Evolutionary conservation across 2,329 filamentous ascomycete species (phyloP).

Genomic region (Microcyclospora tardicrescens): DNA sequence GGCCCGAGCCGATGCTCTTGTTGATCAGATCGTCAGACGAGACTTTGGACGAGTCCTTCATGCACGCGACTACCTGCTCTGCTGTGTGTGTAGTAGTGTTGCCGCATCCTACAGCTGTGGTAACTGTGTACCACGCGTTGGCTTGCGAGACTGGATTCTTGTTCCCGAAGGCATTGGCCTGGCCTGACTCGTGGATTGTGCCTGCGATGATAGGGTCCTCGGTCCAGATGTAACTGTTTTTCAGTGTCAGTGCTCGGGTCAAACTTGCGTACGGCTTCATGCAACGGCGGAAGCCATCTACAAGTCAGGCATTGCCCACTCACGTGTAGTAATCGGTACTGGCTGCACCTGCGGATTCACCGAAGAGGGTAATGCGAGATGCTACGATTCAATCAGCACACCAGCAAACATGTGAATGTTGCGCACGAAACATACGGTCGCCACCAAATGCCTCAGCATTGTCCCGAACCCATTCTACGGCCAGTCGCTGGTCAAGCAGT

Average conservation of each 20-base stretch:
- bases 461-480: slow-evolving; percentile 25
- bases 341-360: slow-evolving; percentile 23
- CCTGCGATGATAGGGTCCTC: slow-evolving; percentile 7
- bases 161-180: slow-evolving; percentile 5
- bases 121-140: neutral
- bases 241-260: no score
- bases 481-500: slow-evolving; percentile 26
- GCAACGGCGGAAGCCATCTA: no score
- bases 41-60: slow-evolving; percentile 3
- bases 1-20: neutral
- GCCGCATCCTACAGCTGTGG: slow-evolving; percentile 1
- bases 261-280: no score
- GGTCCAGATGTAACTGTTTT: slow-evolving; percentile 4
- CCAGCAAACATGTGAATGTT: no score
- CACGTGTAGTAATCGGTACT: slow-evolving; percentile 7
- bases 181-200: slow-evolving; percentile 6
- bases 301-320: no score
- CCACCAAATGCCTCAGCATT: slow-evolving; percentile 27
- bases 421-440: slow-evolving; percentile 5
- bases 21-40: neutral
- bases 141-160: neutral
- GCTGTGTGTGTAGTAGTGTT: no score
- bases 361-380: slow-evolving; percentile 20
- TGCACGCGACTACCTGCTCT: slow-evolving; percentile 4
- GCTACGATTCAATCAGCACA: no score